Conservation (phyloP, 1,139 yeast species). For the Suhomyces kunorum region DNA sequence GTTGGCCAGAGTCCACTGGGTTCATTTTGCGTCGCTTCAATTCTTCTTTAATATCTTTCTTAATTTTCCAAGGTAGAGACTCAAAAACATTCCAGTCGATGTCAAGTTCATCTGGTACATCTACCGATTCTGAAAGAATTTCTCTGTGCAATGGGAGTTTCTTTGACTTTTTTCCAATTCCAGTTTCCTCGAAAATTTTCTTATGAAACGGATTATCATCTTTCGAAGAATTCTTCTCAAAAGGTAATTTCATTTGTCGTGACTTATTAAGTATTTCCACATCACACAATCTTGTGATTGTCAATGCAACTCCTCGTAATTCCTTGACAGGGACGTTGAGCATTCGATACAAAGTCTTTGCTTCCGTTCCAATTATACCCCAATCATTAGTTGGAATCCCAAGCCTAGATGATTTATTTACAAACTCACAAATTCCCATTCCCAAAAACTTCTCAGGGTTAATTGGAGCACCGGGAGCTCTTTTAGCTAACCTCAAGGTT, state of each 20-base stretch:
- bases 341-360: slow-evolving; percentile 56
- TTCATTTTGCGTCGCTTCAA: slow-evolving; percentile 34
- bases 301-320: slow-evolving; percentile 76
- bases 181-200: neutral
- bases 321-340: slow-evolving; percentile 65
- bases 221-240: slow-evolving; percentile 20
- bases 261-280: slow-evolving; percentile 30
- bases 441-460: slow-evolving; percentile 82
- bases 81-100: slow-evolving; percentile 59
- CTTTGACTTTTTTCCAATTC: neutral
- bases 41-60: slow-evolving; percentile 50
- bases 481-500: slow-evolving; percentile 62
- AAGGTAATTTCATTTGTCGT: slow-evolving; percentile 48
- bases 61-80: slow-evolving; percentile 54
- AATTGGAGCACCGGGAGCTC: slow-evolving; percentile 67
- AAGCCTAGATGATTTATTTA: slow-evolving; percentile 59
- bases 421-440: slow-evolving; percentile 73
- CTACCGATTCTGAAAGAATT: neutral
- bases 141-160: neutral
- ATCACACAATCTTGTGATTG: slow-evolving; percentile 55
- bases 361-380: slow-evolving; percentile 62
- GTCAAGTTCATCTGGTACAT: slow-evolving; percentile 15
- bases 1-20: slow-evolving; percentile 17
- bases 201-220: neutral
- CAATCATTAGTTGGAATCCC: slow-evolving; percentile 65